Evolutionary conservation across 208 protist species (phyloP).

Genomic region (Leishmania mexicana): DNA sequence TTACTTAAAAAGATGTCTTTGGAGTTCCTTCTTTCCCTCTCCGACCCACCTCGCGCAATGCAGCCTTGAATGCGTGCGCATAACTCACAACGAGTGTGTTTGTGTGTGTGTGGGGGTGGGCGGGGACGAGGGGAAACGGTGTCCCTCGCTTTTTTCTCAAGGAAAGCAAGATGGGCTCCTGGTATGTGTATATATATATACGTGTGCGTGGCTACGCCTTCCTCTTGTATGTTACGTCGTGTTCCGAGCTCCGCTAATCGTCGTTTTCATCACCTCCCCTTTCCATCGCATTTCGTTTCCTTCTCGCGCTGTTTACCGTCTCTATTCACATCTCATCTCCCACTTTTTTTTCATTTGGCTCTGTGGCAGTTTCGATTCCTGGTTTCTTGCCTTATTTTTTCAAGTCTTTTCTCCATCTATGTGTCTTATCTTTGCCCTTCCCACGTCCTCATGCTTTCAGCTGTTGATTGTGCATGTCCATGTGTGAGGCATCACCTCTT

Average conservation of each 20-base stretch:
- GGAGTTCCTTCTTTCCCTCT: neutral
- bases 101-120: neutral
- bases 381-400: neutral
- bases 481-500: neutral
- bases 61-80: neutral
- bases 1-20: neutral
- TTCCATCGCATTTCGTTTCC: neutral
- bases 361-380: neutral
- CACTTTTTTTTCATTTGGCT: neutral
- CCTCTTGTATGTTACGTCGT: neutral
- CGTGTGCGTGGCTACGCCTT: neutral
- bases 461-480: neutral
- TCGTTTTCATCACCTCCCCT: constrained; percentile 13
- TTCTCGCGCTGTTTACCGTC: neutral
- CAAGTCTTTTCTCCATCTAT: neutral
- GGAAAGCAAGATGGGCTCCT: neutral
- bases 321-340: neutral
- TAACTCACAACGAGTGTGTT: neutral
- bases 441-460: constrained; percentile 8
- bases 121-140: no score
- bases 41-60: neutral
- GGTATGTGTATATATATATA: neutral
- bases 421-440: neutral
- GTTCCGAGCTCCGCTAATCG: neutral
- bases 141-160: neutral